Conservation (phyloP, 2,329 filamentous ascomycete species). For the Penicillium expansum region DNA sequence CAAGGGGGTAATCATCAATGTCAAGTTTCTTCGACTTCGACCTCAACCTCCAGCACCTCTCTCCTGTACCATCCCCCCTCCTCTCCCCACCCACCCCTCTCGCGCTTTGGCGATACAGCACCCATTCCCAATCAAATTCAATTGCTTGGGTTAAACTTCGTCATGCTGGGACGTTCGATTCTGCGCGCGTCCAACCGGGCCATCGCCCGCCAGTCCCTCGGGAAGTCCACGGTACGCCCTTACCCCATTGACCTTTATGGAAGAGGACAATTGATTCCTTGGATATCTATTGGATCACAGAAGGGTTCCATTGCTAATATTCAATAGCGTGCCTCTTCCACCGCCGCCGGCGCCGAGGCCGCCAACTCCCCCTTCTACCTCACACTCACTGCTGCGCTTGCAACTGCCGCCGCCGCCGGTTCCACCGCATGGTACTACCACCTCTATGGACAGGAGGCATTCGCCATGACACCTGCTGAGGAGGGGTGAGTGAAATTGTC, state of each 20-base stretch:
- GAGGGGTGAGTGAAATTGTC: constrained; percentile 76
- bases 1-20: constrained; percentile 36
- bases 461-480: constrained; percentile 89
- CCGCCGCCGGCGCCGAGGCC: constrained; percentile 65
- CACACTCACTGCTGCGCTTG: constrained; percentile 81
- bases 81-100: constrained; percentile 30
- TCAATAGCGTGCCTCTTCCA: constrained; percentile 65
- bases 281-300: constrained; percentile 27
- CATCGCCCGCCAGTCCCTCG: constrained; percentile 70
- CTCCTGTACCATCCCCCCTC: constrained; percentile 30
- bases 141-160: constrained; percentile 38
- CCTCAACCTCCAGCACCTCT: constrained; percentile 35
- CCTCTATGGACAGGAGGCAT: constrained; percentile 82
- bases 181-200: constrained; percentile 84
- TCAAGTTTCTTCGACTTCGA: constrained; percentile 38
- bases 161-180: constrained; percentile 91
- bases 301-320: constrained; percentile 32
- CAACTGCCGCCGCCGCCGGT: constrained; percentile 81
- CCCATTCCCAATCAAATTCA: constrained; percentile 25
- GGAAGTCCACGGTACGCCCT: constrained; percentile 72
- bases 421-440: constrained; percentile 97
- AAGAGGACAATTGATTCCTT: constrained; percentile 30
- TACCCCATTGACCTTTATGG: constrained; percentile 32
- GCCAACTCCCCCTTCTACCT: constrained; percentile 74
- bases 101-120: constrained; percentile 33